Base-by-base conservation (phyloP, 371 early-diverging fungal genomes). In the Mucor piriformis region DNA sequence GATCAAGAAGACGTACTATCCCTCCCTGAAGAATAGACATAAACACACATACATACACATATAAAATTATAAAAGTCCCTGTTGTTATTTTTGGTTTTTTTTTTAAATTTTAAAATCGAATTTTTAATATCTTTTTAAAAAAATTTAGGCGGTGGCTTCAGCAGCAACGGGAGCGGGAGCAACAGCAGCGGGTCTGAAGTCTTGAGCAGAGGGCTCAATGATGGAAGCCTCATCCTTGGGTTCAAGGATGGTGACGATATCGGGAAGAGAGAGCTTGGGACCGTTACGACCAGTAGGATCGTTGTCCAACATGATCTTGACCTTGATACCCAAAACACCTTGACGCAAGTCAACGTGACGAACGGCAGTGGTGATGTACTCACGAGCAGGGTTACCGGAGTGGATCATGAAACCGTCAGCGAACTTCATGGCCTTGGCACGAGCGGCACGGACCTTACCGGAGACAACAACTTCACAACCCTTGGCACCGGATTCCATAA, bases 341-440 rank as follows among this genome's bases (percentile, higher is more conserved):
- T 99, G 99, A 76, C 99, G 95, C 77, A 99, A 88, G 67, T 98
- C 85, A 70, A 99, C 99, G 91, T 96, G 97, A 72, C 99, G 95
- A 67, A 94, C 93, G 59, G 99, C 98, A 53, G 87, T 86, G 85
- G 96, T 97, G 72, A 99, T 97, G 84, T 92, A 99, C 79, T 99
- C 98, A 75, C 89, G 84, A 63, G 94, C 91, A 76, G 99, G 97
- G 79, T 97, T 93, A 85, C 99, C 99, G 76, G 99, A 96, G 95
- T 98, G 97, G 82, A 98, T 92, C 93, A 99, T 95, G 89, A 98
- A 97, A 73, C 99, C 99, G 72, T 97, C 98, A 74, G 91, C 86
- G 84, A 99, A 99, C 92, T 99, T 99, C 96, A 98, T 98, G 67
- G 99, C 92, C 92, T 98, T 98, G 80, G 99, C 99, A 93, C 99